Evolutionary conservation across 805 yeast species (phyloP).

Genomic region (Candida sonorensis): DNA sequence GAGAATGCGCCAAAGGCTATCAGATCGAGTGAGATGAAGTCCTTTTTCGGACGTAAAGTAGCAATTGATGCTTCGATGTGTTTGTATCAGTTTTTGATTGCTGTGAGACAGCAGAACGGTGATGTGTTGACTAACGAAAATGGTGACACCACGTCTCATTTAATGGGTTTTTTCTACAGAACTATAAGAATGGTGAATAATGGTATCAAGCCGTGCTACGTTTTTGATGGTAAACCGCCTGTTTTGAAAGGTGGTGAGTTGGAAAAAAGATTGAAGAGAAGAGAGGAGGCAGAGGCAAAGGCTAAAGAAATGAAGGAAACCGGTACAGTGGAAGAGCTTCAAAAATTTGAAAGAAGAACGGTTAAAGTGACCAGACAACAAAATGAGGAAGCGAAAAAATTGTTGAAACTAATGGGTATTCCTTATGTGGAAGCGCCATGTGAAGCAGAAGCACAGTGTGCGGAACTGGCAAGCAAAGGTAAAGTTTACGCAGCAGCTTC

Average conservation of each 20-base stretch:
- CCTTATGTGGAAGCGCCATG: constrained; percentile 93
- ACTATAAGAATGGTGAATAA: constrained; percentile 84
- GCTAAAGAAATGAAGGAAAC: constrained; percentile 72
- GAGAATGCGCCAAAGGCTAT: constrained; percentile 88
- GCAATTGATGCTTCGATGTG: constrained; percentile 98
- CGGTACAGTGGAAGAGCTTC: constrained; percentile 70
- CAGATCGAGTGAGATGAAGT: constrained; percentile 71
- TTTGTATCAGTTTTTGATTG: constrained; percentile 88
- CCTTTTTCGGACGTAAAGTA: constrained; percentile 89
- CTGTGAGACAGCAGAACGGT: constrained; percentile 97
- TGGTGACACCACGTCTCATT: constrained; percentile 90
- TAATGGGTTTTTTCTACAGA: constrained; percentile 95
- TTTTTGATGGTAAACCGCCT: constrained; percentile 98
- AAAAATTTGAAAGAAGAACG: constrained; percentile 75
- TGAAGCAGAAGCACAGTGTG: constrained; percentile 99
- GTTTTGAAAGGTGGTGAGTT: constrained; percentile 88
- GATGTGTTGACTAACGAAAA: constrained; percentile 78
- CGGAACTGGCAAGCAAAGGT: constrained; percentile 80
- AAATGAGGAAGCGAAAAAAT: constrained; percentile 84
- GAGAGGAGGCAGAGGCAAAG: constrained; percentile 77
- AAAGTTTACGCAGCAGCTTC: constrained; percentile 96
- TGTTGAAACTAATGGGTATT: constrained; percentile 86
- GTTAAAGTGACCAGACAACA: constrained; percentile 87
- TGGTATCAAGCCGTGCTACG: constrained; percentile 95
- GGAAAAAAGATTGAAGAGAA: constrained; percentile 70